Percentiles rank a stretch among this genome's conserved stretches.
phyloP scores from a whole-genome alignment of 164 flowering plant species.

The Stephania yunnanensis region DNA sequence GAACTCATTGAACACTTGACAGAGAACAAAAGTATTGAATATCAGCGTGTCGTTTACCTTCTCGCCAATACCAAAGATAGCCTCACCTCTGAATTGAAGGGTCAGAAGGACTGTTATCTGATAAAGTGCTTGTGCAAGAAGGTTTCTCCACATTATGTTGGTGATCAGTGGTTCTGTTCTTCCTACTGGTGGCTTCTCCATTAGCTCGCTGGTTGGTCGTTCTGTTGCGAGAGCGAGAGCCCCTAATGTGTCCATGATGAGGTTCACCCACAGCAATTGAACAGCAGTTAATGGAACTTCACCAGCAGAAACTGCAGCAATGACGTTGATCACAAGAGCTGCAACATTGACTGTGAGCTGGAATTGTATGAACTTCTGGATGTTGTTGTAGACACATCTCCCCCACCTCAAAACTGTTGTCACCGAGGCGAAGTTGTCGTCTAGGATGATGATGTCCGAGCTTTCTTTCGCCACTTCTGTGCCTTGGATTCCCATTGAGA shows the following conservation, averaged over 20 bases:
- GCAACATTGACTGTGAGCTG: slow-evolving; percentile 73
- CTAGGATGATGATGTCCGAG: slow-evolving; percentile 69
- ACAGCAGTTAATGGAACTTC: slow-evolving; percentile 75
- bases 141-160: slow-evolving; percentile 79
- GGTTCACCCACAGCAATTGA: slow-evolving; percentile 72
- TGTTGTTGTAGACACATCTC: slow-evolving; percentile 65
- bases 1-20: slow-evolving; percentile 73
- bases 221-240: slow-evolving; percentile 84
- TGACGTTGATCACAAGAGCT: slow-evolving; percentile 60
- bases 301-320: slow-evolving; percentile 67
- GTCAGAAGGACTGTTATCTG: slow-evolving; percentile 53
- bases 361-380: slow-evolving; percentile 76
- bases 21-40: slow-evolving; percentile 67
- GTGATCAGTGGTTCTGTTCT: slow-evolving; percentile 62
- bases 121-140: slow-evolving; percentile 51
- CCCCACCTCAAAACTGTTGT: slow-evolving; percentile 68
- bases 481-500: slow-evolving; percentile 78
- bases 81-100: slow-evolving; percentile 50
- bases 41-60: slow-evolving; percentile 52
- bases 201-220: slow-evolving; percentile 54
- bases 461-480: slow-evolving; percentile 77
- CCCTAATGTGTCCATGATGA: slow-evolving; percentile 75
- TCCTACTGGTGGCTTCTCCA: slow-evolving; percentile 54
- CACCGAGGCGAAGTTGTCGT: slow-evolving; percentile 62
- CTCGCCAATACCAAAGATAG: slow-evolving; percentile 33